Base-by-base conservation (phyloP, 768 basidiomycete genomes). In the Tephrocybe rancida region DNA sequence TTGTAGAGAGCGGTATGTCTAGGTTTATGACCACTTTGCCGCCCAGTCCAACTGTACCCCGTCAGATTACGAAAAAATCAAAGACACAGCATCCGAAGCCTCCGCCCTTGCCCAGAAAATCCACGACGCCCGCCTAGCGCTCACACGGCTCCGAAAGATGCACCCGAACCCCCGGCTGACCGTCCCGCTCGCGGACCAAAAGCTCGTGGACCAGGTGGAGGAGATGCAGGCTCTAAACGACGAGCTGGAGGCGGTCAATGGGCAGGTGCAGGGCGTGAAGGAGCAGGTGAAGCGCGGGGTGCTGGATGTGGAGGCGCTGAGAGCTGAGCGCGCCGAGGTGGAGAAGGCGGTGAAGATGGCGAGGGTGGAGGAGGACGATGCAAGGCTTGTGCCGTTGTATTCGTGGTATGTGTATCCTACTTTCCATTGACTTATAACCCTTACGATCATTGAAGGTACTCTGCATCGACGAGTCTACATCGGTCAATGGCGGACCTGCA, bases 151-250 rank as follows among this genome's bases (percentile, higher is more conserved):
- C 16, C 84, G 90, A 18, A 88, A 93, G 59, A 82, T 86, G 2
- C 85, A 95, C 60, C 89, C 91, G 0, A 81, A 85, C 18, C 87
- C 93, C 41, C 83, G 93, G 9, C 71, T 95, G 29, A 96, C 94
- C 0, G 80, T 92, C 29, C 69, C 84, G 2, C 75, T 86, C 42
- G 94, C 94, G 0, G 85, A 85, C 44, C 78, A 87, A 56, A 83
- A 86, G 48, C 82, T 93, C 2, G 84, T 85, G 9, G 80, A 80
- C 10, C 92, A 95, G 59, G 83, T 89, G n/a, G 77, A 73, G 8
- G 83, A 90, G 65, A 90, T 95, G 85, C 87, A 92, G 63, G 71
- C 68, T n/a, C 71, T 90, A 37, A 85, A 82, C 44, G 90, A 90
- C 44, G 76, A 86, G 52, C 74, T 87, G 6, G 81, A 86, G 51